Evolutionary conservation across 495 filamentous ascomycete genomes (phyloP), one percentile per base, ranked within the genome.

Genomic region (Hypoxylon lenormandii): DNA sequence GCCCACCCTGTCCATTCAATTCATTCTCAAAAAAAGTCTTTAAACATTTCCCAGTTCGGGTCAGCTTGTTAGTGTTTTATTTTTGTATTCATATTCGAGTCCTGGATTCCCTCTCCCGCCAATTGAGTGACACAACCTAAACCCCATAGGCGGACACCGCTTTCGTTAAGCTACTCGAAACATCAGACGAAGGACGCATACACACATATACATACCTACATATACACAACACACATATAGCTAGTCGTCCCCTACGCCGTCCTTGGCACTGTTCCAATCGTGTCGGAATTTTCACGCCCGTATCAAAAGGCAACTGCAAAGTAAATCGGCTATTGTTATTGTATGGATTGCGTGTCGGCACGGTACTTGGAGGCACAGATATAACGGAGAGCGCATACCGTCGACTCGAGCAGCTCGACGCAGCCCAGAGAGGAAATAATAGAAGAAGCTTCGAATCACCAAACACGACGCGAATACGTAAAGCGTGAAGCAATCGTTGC

Each of bases 41-140:
- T 65, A 64, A 65, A 56, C 61, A 52, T 70, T 70, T 65, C 67
- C 67, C 62, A 37, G 68, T 71, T 71, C 53, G 68, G 68, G 30
- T 66, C 68, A 66, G 68, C 68, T 70, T 58, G 68, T 71, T 62
- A 66, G 23, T 5, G 62, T 56, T 57, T 66, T 66, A 66, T 71
- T 70, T 62, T 54, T 54, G 57, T 71, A 66, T 71, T 66, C 68
- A 60, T 66, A 63, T 63, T 33, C 68, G 57, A 70, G 67, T 61
- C 46, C 56, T 60, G 61, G 55, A 60, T 65, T 5, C 36, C 46
- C 62, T 19, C 50, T 66, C 57, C 68, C 58, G 68, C 68, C 68
- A 71, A 66, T 71, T 66, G 68, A 71, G 68, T 71, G 42, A 66
- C 68, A 71, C 68, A 66, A 66, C 68, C 52, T 63, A 59, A 61